These are phyloP conservation scores for Comarum palustre DNA, from an alignment of 306 rosid genomes.

Conservation along the genomic window DNA sequence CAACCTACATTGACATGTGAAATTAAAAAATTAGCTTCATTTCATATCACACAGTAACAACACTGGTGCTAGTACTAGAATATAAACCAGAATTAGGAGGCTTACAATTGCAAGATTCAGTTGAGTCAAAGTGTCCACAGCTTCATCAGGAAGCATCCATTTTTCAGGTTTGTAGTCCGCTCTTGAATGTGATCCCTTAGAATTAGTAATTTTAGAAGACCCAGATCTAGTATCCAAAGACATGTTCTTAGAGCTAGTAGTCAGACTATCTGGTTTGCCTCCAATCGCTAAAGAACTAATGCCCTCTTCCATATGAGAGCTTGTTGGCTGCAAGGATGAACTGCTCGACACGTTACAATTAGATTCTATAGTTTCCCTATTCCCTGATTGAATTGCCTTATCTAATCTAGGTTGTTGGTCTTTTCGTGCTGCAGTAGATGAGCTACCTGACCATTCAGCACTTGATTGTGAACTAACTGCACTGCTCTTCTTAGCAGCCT, in stretches of 20 bases:
- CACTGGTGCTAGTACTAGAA: not conserved
- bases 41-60: not conserved
- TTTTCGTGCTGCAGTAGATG: slow-evolving; percentile 36
- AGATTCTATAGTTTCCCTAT: slow-evolving; percentile 26
- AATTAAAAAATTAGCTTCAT: slow-evolving; percentile 8
- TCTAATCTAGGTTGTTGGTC: slow-evolving; percentile 28
- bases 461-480: slow-evolving; percentile 26
- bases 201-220: slow-evolving; percentile 41
- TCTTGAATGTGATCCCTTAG: slow-evolving; percentile 35
- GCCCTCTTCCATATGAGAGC: slow-evolving; percentile 36
- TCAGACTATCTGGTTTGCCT: slow-evolving; percentile 43
- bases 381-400: slow-evolving; percentile 29
- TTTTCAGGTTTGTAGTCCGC: slow-evolving; percentile 65
- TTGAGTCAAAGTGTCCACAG: slow-evolving; percentile 68
- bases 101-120: slow-evolving; percentile 84
- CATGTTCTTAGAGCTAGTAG: slow-evolving; percentile 40
- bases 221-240: slow-evolving; percentile 48
- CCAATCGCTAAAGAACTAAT: slow-evolving; percentile 40
- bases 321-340: slow-evolving; percentile 39
- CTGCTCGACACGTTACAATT: slow-evolving; percentile 38
- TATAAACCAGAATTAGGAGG: slow-evolving; percentile 17
- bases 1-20: slow-evolving; percentile 65
- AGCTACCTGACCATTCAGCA: slow-evolving; percentile 39
- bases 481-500: slow-evolving; percentile 34
- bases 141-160: slow-evolving; percentile 90